Evolutionary conservation across 306 rosid genomes (phyloP), one percentile per base, ranked within the genome.

Genomic region (Neltuma alba): DNA sequence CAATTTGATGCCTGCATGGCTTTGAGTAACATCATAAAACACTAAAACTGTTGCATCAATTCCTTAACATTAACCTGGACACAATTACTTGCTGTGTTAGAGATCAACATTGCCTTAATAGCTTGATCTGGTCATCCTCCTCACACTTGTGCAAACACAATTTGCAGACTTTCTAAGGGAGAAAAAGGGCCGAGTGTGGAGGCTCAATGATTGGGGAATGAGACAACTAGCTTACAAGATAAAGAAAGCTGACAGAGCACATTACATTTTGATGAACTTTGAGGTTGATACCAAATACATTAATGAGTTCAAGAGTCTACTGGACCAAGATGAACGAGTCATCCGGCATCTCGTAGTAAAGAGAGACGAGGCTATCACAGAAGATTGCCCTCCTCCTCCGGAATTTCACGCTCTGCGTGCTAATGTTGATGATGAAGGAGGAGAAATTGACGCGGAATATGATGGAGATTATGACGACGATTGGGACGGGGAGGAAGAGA

Each of bases 131-230:
- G 70, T 64, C 68, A 12, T 68, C 60, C 69, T 81, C 65, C 63
- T 81, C 57, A 83, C 15, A 50, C 25, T 45, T 63, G 21, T 69
- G 47, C 55, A 6, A 79, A 77, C 54, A 18, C 70, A 65, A 18
- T 74, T 75, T 82, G 83, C 96, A 95, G 99, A 84, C 38, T 95
- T 93, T 82, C 60, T 93, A 28, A 82, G 92, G 86, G 98, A 95
- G 90, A 95, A 95, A 86, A 91, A 91, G 84, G 98, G 92, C 79
- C 91, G 52, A 81, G 83, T 93, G 74, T 93, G 98, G 98, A 90
- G 97, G 84, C 31, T 89, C 64, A 95, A 57, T 63, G 97, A 95
- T 78, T 95, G 98, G 99, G 99, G 99, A 6, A 93, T 90, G 94
- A 90, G 99, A 61, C 87, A 84, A 78, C 75, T 95, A 34, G 94